Conservation (phyloP, 441 rosid genomes). For the Sinapis alba region DNA sequence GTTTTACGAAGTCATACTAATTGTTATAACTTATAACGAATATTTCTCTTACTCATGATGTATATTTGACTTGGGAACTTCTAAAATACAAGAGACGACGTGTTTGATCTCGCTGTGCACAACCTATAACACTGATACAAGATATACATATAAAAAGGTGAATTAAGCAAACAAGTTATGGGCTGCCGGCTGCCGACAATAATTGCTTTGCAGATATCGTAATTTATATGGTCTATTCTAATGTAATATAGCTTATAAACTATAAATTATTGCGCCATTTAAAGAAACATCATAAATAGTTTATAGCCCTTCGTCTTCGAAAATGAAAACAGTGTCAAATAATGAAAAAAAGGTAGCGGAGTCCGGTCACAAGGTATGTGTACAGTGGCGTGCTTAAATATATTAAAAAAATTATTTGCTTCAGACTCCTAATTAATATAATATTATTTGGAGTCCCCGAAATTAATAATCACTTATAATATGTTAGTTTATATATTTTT, state of each 20-base stretch:
- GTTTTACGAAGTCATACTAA: conserved; percentile 4
- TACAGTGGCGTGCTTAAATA: no score
- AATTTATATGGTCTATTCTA: conserved; percentile 5
- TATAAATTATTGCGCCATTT: not conserved
- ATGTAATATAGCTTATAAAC: not conserved
- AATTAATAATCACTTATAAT: no score
- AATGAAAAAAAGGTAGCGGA: conserved; percentile 10
- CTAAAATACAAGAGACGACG: conserved; percentile 10
- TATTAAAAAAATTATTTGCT: no score
- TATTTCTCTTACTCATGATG: conserved; percentile 5
- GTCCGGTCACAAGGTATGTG: no score
- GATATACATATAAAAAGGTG: not conserved
- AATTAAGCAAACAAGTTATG: conserved; percentile 33
- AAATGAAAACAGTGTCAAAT: conserved; percentile 2
- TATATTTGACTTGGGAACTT: conserved; percentile 21
- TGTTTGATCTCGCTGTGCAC: conserved; percentile 33
- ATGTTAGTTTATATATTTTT: no score
- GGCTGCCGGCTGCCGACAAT: conserved; percentile 27
- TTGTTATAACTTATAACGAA: not conserved
- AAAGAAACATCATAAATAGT: not conserved
- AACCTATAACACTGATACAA: conserved; percentile 26
- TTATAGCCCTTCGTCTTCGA: conserved; percentile 7
- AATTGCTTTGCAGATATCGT: not conserved
- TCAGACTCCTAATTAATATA: no score
- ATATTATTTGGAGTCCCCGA: no score